Evolutionary conservation across 768 basidiomycete genomes (phyloP).

Genomic region (Dendrothele bispora): DNA sequence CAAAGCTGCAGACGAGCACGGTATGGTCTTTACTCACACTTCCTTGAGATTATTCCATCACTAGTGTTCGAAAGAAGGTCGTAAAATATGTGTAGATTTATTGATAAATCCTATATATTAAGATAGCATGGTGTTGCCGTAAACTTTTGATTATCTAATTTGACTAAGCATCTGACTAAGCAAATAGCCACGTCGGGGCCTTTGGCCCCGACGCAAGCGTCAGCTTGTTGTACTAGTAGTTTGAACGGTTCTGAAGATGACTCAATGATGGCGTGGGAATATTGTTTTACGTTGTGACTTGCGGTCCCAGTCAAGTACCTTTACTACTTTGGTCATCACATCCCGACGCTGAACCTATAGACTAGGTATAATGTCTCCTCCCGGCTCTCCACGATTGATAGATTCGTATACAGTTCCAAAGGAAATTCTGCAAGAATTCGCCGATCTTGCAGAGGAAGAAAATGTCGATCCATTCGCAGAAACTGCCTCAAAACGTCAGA

Average conservation of each 20-base stretch:
- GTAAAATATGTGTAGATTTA: conserved; percentile 5
- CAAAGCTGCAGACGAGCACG: conserved; percentile 93
- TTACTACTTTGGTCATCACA: too few species aligned
- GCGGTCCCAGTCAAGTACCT: too few species aligned
- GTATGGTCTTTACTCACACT: conserved; percentile 90
- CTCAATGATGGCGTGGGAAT: too few species aligned
- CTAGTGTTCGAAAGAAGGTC: conserved; percentile 41
- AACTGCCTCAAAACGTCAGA: conserved; percentile 90
- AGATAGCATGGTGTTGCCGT: too few species aligned
- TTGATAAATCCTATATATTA: conserved; percentile 1
- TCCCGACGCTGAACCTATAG: too few species aligned
- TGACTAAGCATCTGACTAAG: too few species aligned
- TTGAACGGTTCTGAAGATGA: too few species aligned
- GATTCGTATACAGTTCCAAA: conserved; percentile 93
- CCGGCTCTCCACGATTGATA: conserved; percentile 69
- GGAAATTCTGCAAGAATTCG: conserved; percentile 92
- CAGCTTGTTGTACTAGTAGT: too few species aligned
- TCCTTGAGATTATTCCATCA: conserved; percentile 89
- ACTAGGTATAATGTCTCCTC: conserved; percentile 57
- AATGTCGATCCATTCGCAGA: conserved; percentile 90
- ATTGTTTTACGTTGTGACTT: too few species aligned
- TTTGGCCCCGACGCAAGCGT: too few species aligned
- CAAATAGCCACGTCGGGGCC: too few species aligned
- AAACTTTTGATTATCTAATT: too few species aligned
- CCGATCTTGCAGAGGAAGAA: conserved; percentile 91